phyloP scores from a whole-genome alignment of 2,329 filamentous ascomycete genomes.

The Cyanodermella asteris region DNA sequence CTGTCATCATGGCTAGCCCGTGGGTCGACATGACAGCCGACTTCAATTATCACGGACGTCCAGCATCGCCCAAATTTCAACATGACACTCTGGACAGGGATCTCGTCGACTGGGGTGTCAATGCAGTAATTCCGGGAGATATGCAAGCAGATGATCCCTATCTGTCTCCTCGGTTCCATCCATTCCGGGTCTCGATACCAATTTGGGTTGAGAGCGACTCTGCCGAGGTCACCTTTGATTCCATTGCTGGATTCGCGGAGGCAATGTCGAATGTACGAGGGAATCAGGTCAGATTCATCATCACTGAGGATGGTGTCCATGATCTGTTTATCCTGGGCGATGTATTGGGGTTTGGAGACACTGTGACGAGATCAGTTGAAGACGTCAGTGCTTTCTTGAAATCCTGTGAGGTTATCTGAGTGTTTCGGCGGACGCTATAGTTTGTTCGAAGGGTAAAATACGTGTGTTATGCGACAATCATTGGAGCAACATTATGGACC shows the following conservation, averaged over 20 bases:
- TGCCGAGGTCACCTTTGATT: constrained; percentile 20
- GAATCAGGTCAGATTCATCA: constrained; percentile 20
- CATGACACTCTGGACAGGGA: no score
- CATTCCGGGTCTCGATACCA: constrained; percentile 18
- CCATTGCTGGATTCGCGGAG: constrained; percentile 17
- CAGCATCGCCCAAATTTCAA: no score
- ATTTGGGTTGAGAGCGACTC: constrained; percentile 21
- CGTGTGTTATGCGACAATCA: no score
- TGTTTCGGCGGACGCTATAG: no score
- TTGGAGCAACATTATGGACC: no score
- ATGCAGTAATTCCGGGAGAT: constrained; percentile 13
- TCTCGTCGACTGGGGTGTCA: constrained; percentile 22
- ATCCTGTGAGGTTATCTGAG: no score
- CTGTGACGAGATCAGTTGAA: no score
- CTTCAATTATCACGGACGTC: constrained; percentile 18
- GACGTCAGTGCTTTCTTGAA: no score
- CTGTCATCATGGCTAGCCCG: constrained; percentile 21
- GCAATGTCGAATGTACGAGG: constrained; percentile 17
- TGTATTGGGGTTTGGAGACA: constrained; percentile 20
- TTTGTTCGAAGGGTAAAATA: no score
- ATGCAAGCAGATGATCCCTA: constrained; percentile 16
- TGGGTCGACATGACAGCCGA: constrained; percentile 18
- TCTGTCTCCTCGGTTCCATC: constrained; percentile 15
- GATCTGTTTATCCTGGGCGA: constrained; percentile 23
- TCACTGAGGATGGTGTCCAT: constrained; percentile 21